These are phyloP conservation scores for Pichia sp. DNA, from an alignment of 1,139 yeast species.

Conservation along the genomic window DNA sequence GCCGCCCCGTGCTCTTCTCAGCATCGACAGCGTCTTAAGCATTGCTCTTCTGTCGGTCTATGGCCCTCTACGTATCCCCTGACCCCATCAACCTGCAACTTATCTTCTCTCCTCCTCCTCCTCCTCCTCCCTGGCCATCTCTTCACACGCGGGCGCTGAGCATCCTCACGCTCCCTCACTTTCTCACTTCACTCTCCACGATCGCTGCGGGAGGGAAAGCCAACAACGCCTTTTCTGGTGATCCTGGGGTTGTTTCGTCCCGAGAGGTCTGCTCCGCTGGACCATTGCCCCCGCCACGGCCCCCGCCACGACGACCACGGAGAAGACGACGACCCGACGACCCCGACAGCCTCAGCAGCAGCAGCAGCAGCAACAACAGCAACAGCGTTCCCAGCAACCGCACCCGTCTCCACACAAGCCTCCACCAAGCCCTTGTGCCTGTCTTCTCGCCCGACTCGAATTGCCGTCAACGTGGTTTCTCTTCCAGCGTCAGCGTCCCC, in stretches of 20 bases:
- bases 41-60: neutral
- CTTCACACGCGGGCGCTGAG: neutral
- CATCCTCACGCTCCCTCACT: neutral
- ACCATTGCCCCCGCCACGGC: neutral
- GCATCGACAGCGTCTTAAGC: neutral
- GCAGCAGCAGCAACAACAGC: neutral
- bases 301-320: neutral
- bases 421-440: neutral
- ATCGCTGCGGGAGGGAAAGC: neutral
- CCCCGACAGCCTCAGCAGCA: neutral
- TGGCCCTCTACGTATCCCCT: neutral
- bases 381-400: neutral
- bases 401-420: neutral
- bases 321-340: neutral
- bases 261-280: neutral
- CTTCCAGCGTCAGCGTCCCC: neutral
- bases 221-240: slow-evolving; percentile 3
- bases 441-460: too few relatives aligned
- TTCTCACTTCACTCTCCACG: neutral
- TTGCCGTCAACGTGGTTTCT: too few relatives aligned
- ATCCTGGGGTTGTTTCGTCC: slow-evolving; percentile 1
- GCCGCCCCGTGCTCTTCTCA: neutral
- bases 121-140: neutral
- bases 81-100: neutral
- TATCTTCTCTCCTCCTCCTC: neutral